phyloP scores from a whole-genome alignment of 2,329 filamentous ascomycete species.

The Thelonectria olida region DNA sequence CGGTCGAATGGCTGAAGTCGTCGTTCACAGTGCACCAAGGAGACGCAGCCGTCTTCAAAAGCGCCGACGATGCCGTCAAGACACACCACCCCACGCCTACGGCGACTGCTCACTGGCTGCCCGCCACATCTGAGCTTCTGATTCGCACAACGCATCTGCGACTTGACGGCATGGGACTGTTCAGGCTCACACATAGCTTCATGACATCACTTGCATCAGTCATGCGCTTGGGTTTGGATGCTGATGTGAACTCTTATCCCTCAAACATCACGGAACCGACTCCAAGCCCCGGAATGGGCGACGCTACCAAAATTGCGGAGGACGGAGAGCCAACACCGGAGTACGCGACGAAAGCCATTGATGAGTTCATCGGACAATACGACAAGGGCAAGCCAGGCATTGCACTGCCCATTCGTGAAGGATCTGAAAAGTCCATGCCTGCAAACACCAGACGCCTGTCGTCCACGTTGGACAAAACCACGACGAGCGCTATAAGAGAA shows the following conservation, averaged over 20 bases:
- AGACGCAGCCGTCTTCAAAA: no score
- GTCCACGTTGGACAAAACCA: background rate
- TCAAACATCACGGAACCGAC: background rate
- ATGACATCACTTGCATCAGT: background rate
- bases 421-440: slow-evolving; percentile 2
- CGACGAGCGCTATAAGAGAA: background rate
- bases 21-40: background rate
- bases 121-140: background rate
- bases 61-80: background rate
- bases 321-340: background rate
- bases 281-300: slow-evolving; percentile 1
- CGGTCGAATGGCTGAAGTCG: background rate
- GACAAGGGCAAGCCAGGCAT: background rate
- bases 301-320: background rate
- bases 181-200: background rate
- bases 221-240: background rate
- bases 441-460: background rate
- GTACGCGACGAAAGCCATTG: background rate
- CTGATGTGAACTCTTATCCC: background rate
- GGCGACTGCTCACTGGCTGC: background rate
- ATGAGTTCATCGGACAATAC: background rate
- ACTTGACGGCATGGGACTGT: background rate
- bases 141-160: slow-evolving; percentile 1
- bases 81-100: background rate
- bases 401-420: background rate